Conservation (phyloP, 2,329 filamentous ascomycete species). For the Cryoendolithus antarcticus region DNA sequence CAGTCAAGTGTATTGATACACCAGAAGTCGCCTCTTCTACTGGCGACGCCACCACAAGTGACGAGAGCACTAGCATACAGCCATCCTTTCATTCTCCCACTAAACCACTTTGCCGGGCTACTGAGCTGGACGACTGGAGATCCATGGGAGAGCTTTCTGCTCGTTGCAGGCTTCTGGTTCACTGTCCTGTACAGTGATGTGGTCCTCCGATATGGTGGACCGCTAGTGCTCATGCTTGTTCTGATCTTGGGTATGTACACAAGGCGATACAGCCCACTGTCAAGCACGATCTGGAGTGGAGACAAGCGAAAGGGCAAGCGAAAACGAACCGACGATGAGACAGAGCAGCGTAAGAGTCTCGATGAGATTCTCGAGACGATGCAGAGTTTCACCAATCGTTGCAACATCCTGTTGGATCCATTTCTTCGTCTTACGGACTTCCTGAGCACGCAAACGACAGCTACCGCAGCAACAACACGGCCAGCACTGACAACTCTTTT, state of each 20-base stretch:
- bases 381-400: slow-evolving; percentile 78
- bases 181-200: slow-evolving; percentile 73
- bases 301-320: slow-evolving; percentile 47
- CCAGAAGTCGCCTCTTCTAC: slow-evolving; percentile 85
- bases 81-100: slow-evolving; percentile 79
- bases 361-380: slow-evolving; percentile 95
- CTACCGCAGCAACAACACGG: slow-evolving; percentile 79
- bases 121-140: slow-evolving; percentile 90
- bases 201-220: slow-evolving; percentile 67
- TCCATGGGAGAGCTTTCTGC: slow-evolving; percentile 90
- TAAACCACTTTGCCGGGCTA: slow-evolving; percentile 75
- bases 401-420: slow-evolving; percentile 84
- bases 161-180: slow-evolving; percentile 78
- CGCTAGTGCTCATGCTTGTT: slow-evolving; percentile 63
- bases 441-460: slow-evolving; percentile 67
- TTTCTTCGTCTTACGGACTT: slow-evolving; percentile 84
- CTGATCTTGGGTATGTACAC: slow-evolving; percentile 90
- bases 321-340: slow-evolving; percentile 24
- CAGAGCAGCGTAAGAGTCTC: slow-evolving; percentile 67
- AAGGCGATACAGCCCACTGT: slow-evolving; percentile 76
- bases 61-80: slow-evolving; percentile 91
- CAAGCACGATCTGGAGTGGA: slow-evolving; percentile 66
- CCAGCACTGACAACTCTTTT: slow-evolving; percentile 84
- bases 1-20: slow-evolving; percentile 63
- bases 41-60: slow-evolving; percentile 87